Evolutionary conservation across 2,329 filamentous ascomycete genomes (phyloP).

Genomic region (Teratosphaeria zuluensis): DNA sequence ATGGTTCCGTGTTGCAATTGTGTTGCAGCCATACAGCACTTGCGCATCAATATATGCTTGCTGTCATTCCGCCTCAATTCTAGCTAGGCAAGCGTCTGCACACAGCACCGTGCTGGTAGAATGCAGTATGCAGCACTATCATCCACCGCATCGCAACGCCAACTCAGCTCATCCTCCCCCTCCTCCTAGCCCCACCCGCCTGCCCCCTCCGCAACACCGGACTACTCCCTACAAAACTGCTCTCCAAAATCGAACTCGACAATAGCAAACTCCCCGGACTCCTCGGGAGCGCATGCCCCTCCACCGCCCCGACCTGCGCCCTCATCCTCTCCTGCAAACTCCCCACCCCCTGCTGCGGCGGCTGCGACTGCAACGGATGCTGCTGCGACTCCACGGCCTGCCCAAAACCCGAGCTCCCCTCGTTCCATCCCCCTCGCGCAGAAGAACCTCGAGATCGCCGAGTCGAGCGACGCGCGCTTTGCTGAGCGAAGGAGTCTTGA

Average conservation of each 20-base stretch:
- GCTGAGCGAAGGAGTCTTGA: constrained; percentile 17
- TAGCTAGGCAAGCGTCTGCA: too few species aligned
- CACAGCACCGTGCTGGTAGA: too few species aligned
- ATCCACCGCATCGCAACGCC: neutral
- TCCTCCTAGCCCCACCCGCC: neutral
- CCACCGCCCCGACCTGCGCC: constrained; percentile 19
- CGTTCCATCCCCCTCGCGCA: neutral
- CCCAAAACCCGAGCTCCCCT: neutral
- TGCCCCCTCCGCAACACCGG: constrained; percentile 21
- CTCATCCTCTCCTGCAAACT: constrained; percentile 22
- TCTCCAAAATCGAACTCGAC: constrained; percentile 27
- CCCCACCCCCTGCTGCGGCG: constrained; percentile 1
- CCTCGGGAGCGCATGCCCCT: constrained; percentile 19
- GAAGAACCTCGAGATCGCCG: neutral
- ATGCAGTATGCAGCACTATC: too few species aligned
- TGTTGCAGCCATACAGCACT: too few species aligned
- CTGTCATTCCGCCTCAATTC: too few species aligned
- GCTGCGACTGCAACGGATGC: neutral
- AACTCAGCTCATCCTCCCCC: neutral
- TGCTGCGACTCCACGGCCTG: neutral
- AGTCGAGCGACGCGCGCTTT: constrained; percentile 7
- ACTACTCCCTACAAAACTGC: constrained; percentile 27
- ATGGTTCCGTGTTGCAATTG: too few species aligned
- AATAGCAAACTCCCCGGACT: constrained; percentile 25
- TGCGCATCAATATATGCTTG: too few species aligned